Percentiles rank a stretch among this genome's conserved stretches.
Evolutionary conservation across 164 flowering plant genomes (phyloP).

Genomic region (Tetrastigma voinierianum): DNA sequence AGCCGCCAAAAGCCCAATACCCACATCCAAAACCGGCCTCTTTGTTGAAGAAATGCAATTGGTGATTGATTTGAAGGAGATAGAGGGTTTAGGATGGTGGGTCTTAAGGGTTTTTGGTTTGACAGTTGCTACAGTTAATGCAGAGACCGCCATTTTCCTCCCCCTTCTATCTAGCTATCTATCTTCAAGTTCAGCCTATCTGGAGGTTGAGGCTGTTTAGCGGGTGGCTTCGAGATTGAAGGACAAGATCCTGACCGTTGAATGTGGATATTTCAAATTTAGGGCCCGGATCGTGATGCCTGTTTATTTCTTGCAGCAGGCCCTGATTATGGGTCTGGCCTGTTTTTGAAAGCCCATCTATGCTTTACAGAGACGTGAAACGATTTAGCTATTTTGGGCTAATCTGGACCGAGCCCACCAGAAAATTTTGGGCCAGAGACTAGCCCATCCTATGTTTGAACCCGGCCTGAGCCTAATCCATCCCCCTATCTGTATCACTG

Average conservation of each 20-base stretch:
- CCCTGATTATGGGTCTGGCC: neutral
- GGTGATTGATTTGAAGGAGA: conserved; percentile 13
- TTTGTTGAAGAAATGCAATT: conserved; percentile 19
- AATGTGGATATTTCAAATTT: neutral
- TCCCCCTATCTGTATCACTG: too few relatives aligned
- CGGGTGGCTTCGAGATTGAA: too few relatives aligned
- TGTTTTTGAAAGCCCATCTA: too few relatives aligned
- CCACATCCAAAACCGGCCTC: conserved; percentile 32
- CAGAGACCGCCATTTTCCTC: conserved; percentile 37
- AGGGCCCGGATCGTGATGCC: neutral
- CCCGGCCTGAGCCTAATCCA: too few relatives aligned
- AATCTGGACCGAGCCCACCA: too few relatives aligned
- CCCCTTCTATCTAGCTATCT: neutral
- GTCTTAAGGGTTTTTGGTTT: conserved; percentile 21
- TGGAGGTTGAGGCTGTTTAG: too few relatives aligned
- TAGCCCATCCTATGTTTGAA: too few relatives aligned
- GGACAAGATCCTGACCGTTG: too few relatives aligned
- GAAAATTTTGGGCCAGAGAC: too few relatives aligned
- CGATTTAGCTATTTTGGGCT: too few relatives aligned
- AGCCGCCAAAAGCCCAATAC: conserved; percentile 65
- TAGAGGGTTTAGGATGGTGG: conserved; percentile 13
- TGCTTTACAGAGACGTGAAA: too few relatives aligned
- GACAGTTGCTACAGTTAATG: conserved; percentile 28
- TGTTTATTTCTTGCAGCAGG: neutral
- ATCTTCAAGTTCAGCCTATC: neutral